Conservation (phyloP, 176 grass and related monocot species). For the Areca catechu region DNA sequence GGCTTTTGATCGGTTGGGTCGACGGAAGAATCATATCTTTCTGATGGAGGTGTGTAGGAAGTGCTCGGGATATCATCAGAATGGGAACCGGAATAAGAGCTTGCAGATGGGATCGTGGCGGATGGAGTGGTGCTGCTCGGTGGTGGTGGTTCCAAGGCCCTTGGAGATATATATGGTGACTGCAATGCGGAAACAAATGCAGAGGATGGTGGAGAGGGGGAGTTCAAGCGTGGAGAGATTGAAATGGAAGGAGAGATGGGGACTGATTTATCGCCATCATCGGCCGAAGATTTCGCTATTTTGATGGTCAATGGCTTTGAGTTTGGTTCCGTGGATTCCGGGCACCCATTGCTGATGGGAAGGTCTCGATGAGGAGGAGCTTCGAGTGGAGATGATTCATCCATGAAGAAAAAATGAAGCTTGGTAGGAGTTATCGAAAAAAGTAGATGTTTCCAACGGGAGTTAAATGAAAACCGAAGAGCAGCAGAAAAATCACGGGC, state of each 20-base stretch:
- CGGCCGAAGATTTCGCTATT: conserved; percentile 35
- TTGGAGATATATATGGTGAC: conserved; percentile 94
- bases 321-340: conserved; percentile 34
- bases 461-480: too few species aligned
- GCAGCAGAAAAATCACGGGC: too few species aligned
- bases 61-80: conserved; percentile 78
- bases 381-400: conserved; percentile 28
- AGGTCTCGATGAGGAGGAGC: conserved; percentile 36
- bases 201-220: conserved; percentile 82
- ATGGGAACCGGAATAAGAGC: conserved; percentile 52
- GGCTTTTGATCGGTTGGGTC: conserved; percentile 46
- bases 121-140: conserved; percentile 23
- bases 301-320: conserved; percentile 65
- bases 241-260: conserved; percentile 89
- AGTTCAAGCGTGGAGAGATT: conserved; percentile 78
- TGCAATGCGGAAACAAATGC: conserved; percentile 94
- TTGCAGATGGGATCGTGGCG: conserved; percentile 30
- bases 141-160: conserved; percentile 42
- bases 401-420: conserved; percentile 45
- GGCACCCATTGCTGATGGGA: conserved; percentile 23
- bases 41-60: conserved; percentile 74
- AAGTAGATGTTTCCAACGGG: too few species aligned
- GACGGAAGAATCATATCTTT: conserved; percentile 58
- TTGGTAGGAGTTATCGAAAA: conserved; percentile 13
- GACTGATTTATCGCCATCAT: conserved; percentile 35